Evolutionary conservation across 2,329 filamentous ascomycete genomes (phyloP).

Genomic region (Botrytis fragariae): DNA sequence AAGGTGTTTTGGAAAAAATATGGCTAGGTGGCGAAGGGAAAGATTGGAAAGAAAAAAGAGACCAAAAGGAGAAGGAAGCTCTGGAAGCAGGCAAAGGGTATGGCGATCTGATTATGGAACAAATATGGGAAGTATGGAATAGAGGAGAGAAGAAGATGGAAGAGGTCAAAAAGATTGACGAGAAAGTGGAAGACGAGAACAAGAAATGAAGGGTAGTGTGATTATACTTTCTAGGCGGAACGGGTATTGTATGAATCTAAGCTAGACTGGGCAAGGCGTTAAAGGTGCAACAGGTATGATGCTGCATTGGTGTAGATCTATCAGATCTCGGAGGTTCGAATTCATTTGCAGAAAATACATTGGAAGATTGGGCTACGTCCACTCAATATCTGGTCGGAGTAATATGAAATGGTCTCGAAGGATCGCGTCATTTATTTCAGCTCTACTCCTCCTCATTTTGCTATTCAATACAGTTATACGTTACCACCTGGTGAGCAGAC

Average conservation of each 20-base stretch:
- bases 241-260: background rate
- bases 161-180: conserved; percentile 30
- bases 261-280: background rate
- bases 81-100: conserved; percentile 42
- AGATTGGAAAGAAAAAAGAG: conserved; percentile 38
- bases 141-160: conserved; percentile 43
- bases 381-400: background rate
- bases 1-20: conserved; percentile 45
- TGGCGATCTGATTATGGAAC: conserved; percentile 44
- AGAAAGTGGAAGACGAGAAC: conserved; percentile 27
- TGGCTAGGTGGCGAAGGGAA: conserved; percentile 59
- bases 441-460: background rate
- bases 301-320: background rate
- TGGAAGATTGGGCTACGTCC: background rate
- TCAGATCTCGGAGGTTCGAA: background rate
- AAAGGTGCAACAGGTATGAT: background rate
- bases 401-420: background rate
- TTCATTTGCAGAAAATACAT: background rate
- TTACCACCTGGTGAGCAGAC: background rate
- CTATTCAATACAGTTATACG: background rate
- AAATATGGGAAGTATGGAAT: conserved; percentile 49
- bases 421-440: background rate
- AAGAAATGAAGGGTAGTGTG: conserved; percentile 15
- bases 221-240: conserved; percentile 5
- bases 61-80: conserved; percentile 37